Percentiles rank a stretch among this genome's conserved stretches.
Conservation (phyloP, 2,329 filamentous ascomycete genomes). For the Hypoxylon sp. region DNA sequence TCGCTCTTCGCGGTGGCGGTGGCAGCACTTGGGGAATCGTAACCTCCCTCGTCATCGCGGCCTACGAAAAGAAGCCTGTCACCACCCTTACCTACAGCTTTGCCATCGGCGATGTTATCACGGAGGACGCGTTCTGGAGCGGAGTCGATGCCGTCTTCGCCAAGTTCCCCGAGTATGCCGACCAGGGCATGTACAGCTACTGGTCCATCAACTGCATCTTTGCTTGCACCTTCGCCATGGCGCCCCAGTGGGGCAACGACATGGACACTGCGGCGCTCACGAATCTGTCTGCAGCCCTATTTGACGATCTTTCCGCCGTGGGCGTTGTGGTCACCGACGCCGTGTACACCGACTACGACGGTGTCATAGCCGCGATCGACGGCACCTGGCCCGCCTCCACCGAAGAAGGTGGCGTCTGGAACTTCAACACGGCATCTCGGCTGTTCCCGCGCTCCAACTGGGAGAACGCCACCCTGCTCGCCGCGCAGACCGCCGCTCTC, state of each 20-base stretch:
- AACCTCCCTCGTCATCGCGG: conserved; percentile 53
- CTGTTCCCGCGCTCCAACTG: conserved; percentile 43
- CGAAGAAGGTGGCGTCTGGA: conserved; percentile 37
- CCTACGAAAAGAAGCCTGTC: conserved; percentile 51
- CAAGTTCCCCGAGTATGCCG: conserved; percentile 49
- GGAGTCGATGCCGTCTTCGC: conserved; percentile 51
- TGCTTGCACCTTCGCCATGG: conserved; percentile 36
- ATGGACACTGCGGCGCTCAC: conserved; percentile 23
- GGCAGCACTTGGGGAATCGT: conserved; percentile 58
- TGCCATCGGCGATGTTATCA: conserved; percentile 40
- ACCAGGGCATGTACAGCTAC: conserved; percentile 41
- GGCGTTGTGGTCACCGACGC: conserved; percentile 30
- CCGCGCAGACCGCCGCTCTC: conserved; percentile 35
- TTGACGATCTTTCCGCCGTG: conserved; percentile 28
- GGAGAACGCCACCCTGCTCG: conserved; percentile 33
- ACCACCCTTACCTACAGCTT: conserved; percentile 50
- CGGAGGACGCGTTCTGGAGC: conserved; percentile 47
- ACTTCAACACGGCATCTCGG: conserved; percentile 38
- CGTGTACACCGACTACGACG: conserved; percentile 31
- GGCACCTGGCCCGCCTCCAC: conserved; percentile 38
- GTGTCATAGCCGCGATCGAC: conserved; percentile 33
- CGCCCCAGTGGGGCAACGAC: conserved; percentile 40
- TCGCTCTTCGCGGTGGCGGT: conserved; percentile 62
- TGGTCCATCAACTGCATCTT: conserved; percentile 35
- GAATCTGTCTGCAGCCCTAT: conserved; percentile 31